Evolutionary conservation across 2,329 filamentous ascomycete species (phyloP).

Genomic region (Podosphaera xanthii): DNA sequence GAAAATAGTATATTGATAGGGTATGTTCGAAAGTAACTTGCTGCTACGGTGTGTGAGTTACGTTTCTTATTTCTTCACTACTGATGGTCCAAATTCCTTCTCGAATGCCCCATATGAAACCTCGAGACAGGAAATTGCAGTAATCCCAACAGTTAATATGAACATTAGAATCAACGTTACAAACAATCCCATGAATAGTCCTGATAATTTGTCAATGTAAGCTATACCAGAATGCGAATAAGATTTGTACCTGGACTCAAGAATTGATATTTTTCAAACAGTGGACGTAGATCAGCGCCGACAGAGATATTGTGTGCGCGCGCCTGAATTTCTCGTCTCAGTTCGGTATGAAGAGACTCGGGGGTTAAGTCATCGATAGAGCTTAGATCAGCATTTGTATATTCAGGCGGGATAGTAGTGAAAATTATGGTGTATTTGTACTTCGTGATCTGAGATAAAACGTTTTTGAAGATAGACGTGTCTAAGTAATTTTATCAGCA

Average conservation of each 20-base stretch:
- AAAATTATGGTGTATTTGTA: slow-evolving; percentile 53
- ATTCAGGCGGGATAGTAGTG: slow-evolving; percentile 32
- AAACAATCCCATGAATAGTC: slow-evolving; percentile 70
- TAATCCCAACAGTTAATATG: slow-evolving; percentile 60
- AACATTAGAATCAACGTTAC: slow-evolving; percentile 46
- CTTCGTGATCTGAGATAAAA: slow-evolving; percentile 1
- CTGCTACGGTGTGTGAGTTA: too few species aligned
- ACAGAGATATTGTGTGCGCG: slow-evolving; percentile 8
- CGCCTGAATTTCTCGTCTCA: slow-evolving; percentile 34
- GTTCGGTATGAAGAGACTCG: slow-evolving; percentile 34
- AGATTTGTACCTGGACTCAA: slow-evolving; percentile 56
- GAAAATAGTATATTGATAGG: too few species aligned
- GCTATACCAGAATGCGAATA: neutral
- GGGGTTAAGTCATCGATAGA: neutral
- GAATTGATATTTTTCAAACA: slow-evolving; percentile 91
- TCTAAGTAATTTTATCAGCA: neutral
- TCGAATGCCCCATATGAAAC: slow-evolving; percentile 90
- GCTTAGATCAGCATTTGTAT: neutral
- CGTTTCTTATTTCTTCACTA: neutral
- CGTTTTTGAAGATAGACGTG: neutral
- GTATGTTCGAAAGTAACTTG: too few species aligned
- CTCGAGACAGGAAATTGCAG: slow-evolving; percentile 55
- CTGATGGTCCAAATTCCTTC: slow-evolving; percentile 35
- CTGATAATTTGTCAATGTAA: slow-evolving; percentile 21
- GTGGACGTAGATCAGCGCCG: slow-evolving; percentile 21